Evolutionary conservation across 371 early-diverging fungal genomes (phyloP), one percentile per base, ranked within the genome.

Genomic region (Syncephalastrum sp.): DNA sequence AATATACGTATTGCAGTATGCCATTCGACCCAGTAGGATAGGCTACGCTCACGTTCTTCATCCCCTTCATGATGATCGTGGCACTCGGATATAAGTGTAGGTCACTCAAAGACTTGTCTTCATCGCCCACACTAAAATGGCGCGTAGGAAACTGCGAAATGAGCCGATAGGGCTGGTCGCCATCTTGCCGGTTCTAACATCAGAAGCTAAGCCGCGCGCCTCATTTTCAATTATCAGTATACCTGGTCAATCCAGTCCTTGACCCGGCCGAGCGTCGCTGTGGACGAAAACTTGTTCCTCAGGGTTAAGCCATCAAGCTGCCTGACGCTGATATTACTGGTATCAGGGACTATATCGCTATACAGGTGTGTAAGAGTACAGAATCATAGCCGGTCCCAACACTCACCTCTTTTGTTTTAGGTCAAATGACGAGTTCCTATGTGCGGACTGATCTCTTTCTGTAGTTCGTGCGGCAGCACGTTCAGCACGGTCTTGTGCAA

Each of bases 71-170:
- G 3, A 84, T 80, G 13, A 84, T 62, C 1, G 84, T 82, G 13
- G 77, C 80, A 45, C 84, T 84, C 4, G 84, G 84, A 21, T 77
- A 78, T 3, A 84, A 66, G 5, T 75, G 69, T 12, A 84, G 54
- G 19, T 77, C 72, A 1, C 66, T 60, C 13, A 84, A 60, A 38
- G 71, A 61, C 25, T 53, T 63, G 14, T 65, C 46, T 33, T 82
- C 75, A 21, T 84, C 84, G 14, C 56, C 60, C 17, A 71, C 65
- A 43, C 68, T 69, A 27, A 78, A 78, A 38, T 70, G 58, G 4
- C 79, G 69, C 3, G 71, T 73, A 5, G 79, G 79, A 42, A 78
- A 78, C 49, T 73, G 79, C 16, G 75, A 63, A 12, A 73, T 54
- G 5, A 78, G 61, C 53, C 71, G 75, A 42, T 70, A 78, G 1